A percentile compares a stretch with the other conserved stretches of the same genome.
phyloP scores from a whole-genome alignment of 169 alveolate species.

The Theileria sp. region DNA sequence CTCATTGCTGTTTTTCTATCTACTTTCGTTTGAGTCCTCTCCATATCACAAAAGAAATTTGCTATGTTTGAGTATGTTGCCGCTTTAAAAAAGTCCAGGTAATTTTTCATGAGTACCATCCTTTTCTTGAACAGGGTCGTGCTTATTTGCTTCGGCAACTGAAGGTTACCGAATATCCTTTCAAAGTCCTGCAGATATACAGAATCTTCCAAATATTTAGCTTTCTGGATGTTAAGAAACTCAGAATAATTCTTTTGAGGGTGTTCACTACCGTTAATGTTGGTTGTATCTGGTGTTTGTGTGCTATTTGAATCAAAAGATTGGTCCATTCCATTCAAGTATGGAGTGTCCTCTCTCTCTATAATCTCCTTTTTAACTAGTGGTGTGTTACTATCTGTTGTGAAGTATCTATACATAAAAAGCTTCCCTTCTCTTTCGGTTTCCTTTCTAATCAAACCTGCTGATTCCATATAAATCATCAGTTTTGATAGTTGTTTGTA shows the following conservation, averaged over 20 bases:
- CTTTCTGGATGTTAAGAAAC: conserved; percentile 7
- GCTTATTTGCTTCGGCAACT: conserved; percentile 27
- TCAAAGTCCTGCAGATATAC: conserved; percentile 30
- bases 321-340: not conserved
- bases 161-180: conserved; percentile 15
- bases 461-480: conserved; percentile 5
- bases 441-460: conserved; percentile 19
- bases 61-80: conserved; percentile 40
- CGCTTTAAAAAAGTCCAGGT: conserved; percentile 48
- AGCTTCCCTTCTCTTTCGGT: conserved; percentile 47
- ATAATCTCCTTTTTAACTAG: not conserved
- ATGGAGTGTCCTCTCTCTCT: not conserved
- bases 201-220: not conserved
- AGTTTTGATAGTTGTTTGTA: conserved; percentile 29
- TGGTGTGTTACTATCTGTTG: conserved; percentile 1
- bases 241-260: conserved; percentile 8
- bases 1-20: conserved; percentile 58
- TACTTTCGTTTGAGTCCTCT: conserved; percentile 13
- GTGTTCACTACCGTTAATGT: not conserved
- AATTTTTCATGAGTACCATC: conserved; percentile 42
- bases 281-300: not conserved
- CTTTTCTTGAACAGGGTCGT: conserved; percentile 47
- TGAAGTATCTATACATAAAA: conserved; percentile 35
- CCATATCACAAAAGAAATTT: conserved; percentile 31
- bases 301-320: not conserved